These are phyloP conservation scores for Amaranthus cruentus DNA, from an alignment of 148 eudicot species.

Conservation along the genomic window DNA sequence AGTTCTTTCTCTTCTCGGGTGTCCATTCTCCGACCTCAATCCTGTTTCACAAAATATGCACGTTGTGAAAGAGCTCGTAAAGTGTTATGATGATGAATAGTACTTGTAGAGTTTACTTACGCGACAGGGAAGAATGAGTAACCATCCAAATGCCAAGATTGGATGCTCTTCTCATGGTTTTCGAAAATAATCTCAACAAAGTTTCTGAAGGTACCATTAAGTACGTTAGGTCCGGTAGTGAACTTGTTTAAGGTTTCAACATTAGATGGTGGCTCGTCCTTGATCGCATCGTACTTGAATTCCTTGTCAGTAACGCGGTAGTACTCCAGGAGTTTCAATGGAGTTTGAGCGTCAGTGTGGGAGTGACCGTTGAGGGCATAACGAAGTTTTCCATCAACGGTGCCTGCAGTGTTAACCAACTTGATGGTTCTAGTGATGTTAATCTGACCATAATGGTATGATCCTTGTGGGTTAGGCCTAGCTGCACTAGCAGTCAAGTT, in stretches of 20 bases:
- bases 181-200: constrained; percentile 50
- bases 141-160: constrained; percentile 45
- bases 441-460: constrained; percentile 59
- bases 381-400: constrained; percentile 49
- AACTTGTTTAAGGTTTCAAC: constrained; percentile 19
- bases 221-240: constrained; percentile 26
- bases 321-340: constrained; percentile 61
- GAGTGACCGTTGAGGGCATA: constrained; percentile 61
- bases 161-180: constrained; percentile 46
- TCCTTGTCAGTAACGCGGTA: constrained; percentile 34
- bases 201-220: constrained; percentile 32
- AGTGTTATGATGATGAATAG: no score
- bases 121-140: constrained; percentile 54
- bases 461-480: constrained; percentile 80
- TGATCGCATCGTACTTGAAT: constrained; percentile 43
- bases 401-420: constrained; percentile 38
- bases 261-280: constrained; percentile 34
- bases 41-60: constrained; percentile 19
- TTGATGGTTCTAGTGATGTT: constrained; percentile 61
- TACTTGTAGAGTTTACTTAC: constrained; percentile 13
- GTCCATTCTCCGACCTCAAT: constrained; percentile 45
- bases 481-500: constrained; percentile 78
- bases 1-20: constrained; percentile 54
- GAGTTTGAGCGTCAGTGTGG: constrained; percentile 47
- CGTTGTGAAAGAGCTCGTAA: background rate